Evolutionary conservation across 306 rosid species (phyloP).

Genomic region (Malus sylvestris): DNA sequence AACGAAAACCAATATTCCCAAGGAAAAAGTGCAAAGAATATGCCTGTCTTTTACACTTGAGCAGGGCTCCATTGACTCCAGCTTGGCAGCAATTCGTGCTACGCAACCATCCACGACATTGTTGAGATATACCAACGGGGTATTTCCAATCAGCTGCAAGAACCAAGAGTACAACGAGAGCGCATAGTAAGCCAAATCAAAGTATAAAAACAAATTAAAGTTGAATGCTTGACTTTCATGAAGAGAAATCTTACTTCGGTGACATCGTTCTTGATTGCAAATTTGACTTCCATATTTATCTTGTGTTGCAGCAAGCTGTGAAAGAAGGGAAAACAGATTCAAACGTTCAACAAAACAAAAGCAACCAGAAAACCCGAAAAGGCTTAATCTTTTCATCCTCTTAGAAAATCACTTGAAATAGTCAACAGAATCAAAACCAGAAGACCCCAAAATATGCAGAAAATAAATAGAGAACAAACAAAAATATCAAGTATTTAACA

Average conservation of each 20-base stretch:
- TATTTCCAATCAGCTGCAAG: slow-evolving; percentile 54
- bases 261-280: slow-evolving; percentile 61
- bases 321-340: background rate
- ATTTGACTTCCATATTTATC: slow-evolving; percentile 42
- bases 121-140: slow-evolving; percentile 70
- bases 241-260: slow-evolving; percentile 46
- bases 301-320: background rate
- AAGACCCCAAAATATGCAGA: too few species aligned
- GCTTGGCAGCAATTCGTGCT: slow-evolving; percentile 71
- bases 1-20: background rate
- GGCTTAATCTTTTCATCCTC: too few species aligned
- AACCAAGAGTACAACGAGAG: background rate
- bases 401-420: too few species aligned
- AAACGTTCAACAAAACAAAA: too few species aligned
- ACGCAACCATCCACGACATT: slow-evolving; percentile 64
- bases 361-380: too few species aligned
- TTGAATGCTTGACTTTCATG: background rate
- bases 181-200: background rate
- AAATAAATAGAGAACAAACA: too few species aligned
- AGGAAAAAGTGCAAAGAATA: background rate
- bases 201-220: background rate
- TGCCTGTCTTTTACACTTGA: slow-evolving; percentile 74
- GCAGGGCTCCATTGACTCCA: slow-evolving; percentile 74
- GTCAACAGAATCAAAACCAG: too few species aligned
- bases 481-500: too few species aligned